These are phyloP conservation scores for Talaromyces stipitatus DNA, from an alignment of 495 filamentous ascomycete genomes.

Conservation along the genomic window DNA sequence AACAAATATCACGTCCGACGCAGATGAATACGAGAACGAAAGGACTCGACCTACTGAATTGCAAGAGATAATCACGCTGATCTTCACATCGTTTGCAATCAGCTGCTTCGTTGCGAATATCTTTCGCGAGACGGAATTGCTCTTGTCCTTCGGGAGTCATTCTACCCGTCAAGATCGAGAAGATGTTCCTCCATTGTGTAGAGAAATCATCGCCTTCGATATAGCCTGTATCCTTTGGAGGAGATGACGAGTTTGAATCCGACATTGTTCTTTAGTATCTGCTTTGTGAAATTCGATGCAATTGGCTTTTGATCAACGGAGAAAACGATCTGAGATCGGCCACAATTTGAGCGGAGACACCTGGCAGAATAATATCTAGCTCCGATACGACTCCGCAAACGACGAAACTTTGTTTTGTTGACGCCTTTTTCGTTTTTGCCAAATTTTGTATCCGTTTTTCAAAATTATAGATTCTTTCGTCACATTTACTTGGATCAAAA, in stretches of 20 bases:
- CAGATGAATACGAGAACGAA: no score
- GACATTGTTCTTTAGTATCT: conserved; percentile 1
- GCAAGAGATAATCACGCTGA: conserved; percentile 68
- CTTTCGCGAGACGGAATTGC: conserved; percentile 62
- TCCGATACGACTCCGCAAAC: conserved; percentile 5
- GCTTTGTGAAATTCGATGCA: not conserved
- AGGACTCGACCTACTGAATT: conserved; percentile 57
- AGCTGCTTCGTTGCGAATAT: conserved; percentile 54
- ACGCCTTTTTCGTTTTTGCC: not conserved
- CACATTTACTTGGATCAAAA: not conserved
- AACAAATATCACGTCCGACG: not conserved
- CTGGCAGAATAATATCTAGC: conserved; percentile 2
- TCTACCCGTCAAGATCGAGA: conserved; percentile 62
- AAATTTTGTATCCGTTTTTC: not conserved
- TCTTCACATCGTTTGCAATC: conserved; percentile 75
- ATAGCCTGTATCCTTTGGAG: conserved; percentile 29
- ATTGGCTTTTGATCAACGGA: not conserved
- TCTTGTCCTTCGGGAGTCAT: conserved; percentile 61
- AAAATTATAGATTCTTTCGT: conserved; percentile 13
- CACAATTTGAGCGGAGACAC: not conserved
- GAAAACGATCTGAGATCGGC: not conserved
- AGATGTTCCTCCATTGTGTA: conserved; percentile 70
- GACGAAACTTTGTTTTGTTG: conserved; percentile 4
- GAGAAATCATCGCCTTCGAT: conserved; percentile 52
- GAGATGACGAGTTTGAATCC: not conserved